Evolutionary conservation across 305 asterid genomes (phyloP).

Genomic region (Rubia occidens): DNA sequence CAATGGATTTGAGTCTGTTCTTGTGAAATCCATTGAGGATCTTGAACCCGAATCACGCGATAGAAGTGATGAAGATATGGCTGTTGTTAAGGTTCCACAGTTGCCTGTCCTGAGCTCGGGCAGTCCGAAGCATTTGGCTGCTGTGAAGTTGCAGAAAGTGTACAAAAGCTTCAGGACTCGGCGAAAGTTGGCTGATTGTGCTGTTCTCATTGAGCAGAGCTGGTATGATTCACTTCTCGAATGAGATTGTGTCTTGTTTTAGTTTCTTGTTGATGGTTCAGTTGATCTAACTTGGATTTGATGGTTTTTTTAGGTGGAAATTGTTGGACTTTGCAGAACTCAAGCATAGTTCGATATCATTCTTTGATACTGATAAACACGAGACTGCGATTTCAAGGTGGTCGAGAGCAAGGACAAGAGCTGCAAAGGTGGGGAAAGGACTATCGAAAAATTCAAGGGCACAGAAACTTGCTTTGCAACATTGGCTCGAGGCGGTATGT

Average conservation of each 20-base stretch:
- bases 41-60: conserved; percentile 17
- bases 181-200: conserved; percentile 80
- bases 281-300: not conserved
- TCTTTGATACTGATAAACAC: conserved; percentile 67
- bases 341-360: conserved; percentile 82
- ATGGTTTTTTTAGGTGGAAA: conserved; percentile 44
- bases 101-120: conserved; percentile 15
- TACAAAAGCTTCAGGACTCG: conserved; percentile 77
- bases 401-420: conserved; percentile 89
- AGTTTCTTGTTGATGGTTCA: not conserved
- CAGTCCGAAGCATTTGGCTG: conserved; percentile 51
- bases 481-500: conserved; percentile 99
- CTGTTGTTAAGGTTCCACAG: conserved; percentile 8
- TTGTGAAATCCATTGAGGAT: conserved; percentile 30
- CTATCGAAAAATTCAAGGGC: conserved; percentile 81
- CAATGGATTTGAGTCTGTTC: conserved; percentile 37
- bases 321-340: conserved; percentile 82
- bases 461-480: conserved; percentile 85
- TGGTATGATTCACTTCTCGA: conserved; percentile 27
- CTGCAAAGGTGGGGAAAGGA: conserved; percentile 98
- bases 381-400: conserved; percentile 89
- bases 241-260: not conserved
- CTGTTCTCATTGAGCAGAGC: conserved; percentile 74
- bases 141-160: conserved; percentile 72
- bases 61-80: not conserved